A percentile compares a stretch with the other conserved stretches of the same genome.
phyloP scores from a whole-genome alignment of 176 grass and related monocot species.

The Miscanthus lutarioriparius region DNA sequence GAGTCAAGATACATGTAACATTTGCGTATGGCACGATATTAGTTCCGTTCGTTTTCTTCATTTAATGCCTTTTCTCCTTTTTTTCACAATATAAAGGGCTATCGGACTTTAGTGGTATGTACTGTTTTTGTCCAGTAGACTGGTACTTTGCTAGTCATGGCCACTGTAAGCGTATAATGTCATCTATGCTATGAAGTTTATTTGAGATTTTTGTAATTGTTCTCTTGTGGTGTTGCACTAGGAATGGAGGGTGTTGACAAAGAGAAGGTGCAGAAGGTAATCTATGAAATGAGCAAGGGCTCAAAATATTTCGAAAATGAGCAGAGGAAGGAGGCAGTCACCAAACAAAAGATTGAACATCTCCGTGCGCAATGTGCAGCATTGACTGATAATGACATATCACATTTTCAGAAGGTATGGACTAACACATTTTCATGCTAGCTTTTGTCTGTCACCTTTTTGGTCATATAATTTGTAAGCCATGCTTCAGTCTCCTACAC shows the following conservation, averaged over 20 bases:
- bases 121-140: neutral
- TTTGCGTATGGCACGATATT: neutral
- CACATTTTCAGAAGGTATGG: slow-evolving; percentile 75
- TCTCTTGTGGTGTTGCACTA: slow-evolving; percentile 33
- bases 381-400: slow-evolving; percentile 73
- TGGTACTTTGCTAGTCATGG: neutral
- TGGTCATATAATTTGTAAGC: neutral
- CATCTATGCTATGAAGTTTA: neutral
- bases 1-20: neutral
- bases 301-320: slow-evolving; percentile 98
- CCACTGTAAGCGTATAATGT: neutral
- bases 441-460: neutral
- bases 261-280: slow-evolving; percentile 84
- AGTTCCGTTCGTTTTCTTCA: neutral
- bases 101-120: neutral
- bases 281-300: slow-evolving; percentile 92
- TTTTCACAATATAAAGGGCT: neutral
- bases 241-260: slow-evolving; percentile 98
- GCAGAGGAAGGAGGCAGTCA: slow-evolving; percentile 75
- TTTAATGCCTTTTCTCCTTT: neutral
- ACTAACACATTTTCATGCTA: slow-evolving; percentile 1
- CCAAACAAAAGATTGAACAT: slow-evolving; percentile 80
- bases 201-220: neutral
- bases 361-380: slow-evolving; percentile 50
- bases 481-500: slow-evolving; percentile 5